Base-by-base conservation (phyloP, 2,329 filamentous ascomycete genomes). In the Zasmidium cellare region DNA sequence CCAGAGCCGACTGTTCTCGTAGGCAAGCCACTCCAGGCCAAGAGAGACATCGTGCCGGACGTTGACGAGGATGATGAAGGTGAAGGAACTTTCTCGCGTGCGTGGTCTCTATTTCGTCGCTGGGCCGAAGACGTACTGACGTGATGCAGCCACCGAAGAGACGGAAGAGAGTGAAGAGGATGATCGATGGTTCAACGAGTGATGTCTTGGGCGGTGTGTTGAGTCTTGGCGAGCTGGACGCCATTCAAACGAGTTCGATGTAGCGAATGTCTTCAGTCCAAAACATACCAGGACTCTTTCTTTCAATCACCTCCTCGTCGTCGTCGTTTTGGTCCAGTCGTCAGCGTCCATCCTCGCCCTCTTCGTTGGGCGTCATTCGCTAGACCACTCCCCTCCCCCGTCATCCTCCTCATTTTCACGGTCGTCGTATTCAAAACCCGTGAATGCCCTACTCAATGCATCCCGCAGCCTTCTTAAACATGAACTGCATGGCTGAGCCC, bases 381-480 rank as follows among this genome's bases (percentile, higher is more conserved):
- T 41, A 5, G 12, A 14, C 35, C 35, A 41, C 35, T 41, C 7
- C 35, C 16, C 35, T 41, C 7, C 35, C 12, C 16, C 35, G 16
- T 41, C 16, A 9, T 14, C 35, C 5, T 18, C n/a, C 3, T 41
- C 35, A 41, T 52, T 9, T 18, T 18, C 41, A 14, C 25, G 55
- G 9, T 57, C 49, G 31, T 48, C 24, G n/a, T 57, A 25, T 18
- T 52, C 44, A 12, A 35, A 19, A 5, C 41, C 41, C 22, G 28
- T 24, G 23, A 53, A 25, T 22, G 51, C 47, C 31, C 56, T 55
- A 19, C 46, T 38, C 14, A 58, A 20, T 44, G 46, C 51, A 19
- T 51, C 20, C 28, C 56, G 46, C 38, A 58, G 31, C 20, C 23
- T 46, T 31, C 52, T 47, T 35, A 54, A 19, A 22, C 56, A 58